These are phyloP conservation scores for Hortiboletus flavorubellus DNA, from an alignment of 768 basidiomycete genomes.

Conservation along the genomic window DNA sequence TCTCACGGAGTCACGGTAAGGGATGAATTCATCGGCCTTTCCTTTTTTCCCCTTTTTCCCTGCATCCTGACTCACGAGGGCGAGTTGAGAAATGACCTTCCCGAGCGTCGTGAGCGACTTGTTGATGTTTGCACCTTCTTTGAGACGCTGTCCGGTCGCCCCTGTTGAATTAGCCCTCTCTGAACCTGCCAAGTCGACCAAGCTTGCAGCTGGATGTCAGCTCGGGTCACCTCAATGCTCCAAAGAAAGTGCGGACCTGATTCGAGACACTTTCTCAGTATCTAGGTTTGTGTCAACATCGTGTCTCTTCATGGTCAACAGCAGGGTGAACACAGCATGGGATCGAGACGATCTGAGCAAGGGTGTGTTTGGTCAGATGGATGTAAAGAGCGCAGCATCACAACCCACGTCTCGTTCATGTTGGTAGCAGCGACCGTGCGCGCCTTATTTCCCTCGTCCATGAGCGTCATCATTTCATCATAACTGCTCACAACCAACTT, in stretches of 20 bases:
- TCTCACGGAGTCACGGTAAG: constrained; percentile 94
- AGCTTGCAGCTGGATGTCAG: constrained; percentile 39
- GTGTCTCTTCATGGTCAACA: constrained; percentile 88
- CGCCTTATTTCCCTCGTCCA: constrained; percentile 99
- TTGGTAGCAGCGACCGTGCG: constrained; percentile 97
- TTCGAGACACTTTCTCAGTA: constrained; percentile 98
- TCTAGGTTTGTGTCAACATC: constrained; percentile 83
- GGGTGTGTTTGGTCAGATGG: constrained; percentile 3
- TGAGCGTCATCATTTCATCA: constrained; percentile 97
- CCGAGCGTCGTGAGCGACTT: constrained; percentile 97
- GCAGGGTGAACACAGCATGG: constrained; percentile 95
- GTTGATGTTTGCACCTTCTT: constrained; percentile 99
- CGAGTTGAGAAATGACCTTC: constrained; percentile 93
- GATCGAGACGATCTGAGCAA: constrained; percentile 81
- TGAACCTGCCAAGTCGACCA: constrained; percentile 96
- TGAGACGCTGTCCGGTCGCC: constrained; percentile 91
- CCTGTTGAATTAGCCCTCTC: constrained; percentile 98
- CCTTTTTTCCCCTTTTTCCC: constrained; percentile 87
- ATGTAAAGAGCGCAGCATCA: neutral
- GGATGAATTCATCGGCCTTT: constrained; percentile 88
- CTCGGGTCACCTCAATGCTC: neutral
- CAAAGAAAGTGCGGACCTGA: constrained; percentile 53
- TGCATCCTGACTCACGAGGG: constrained; percentile 51
- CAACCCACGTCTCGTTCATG: constrained; percentile 97
- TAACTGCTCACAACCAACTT: constrained; percentile 90